Conservation (phyloP, 306 rosid species). For the Dryas alaskensis region DNA sequence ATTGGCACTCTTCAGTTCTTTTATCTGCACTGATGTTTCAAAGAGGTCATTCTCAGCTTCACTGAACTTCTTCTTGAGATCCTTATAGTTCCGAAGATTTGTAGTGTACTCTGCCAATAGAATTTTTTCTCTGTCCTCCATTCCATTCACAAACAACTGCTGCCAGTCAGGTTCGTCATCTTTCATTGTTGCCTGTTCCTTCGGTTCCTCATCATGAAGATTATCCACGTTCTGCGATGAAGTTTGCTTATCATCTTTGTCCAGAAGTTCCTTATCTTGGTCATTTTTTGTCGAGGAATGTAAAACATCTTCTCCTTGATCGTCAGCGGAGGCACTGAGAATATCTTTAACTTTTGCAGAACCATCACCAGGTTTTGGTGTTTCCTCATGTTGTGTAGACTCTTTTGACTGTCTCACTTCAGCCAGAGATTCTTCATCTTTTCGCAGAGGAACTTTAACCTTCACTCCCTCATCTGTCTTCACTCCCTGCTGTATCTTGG, state of each 20-base stretch:
- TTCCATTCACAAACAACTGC: conserved; percentile 58
- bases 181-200: conserved; percentile 21
- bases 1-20: conserved; percentile 57
- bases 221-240: conserved; percentile 25
- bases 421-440: conserved; percentile 24
- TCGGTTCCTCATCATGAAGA: conserved; percentile 26
- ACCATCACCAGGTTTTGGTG: conserved; percentile 6
- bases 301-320: conserved; percentile 8
- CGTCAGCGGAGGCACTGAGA: neutral
- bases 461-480: conserved; percentile 26
- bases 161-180: conserved; percentile 84
- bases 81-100: conserved; percentile 82
- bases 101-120: conserved; percentile 72
- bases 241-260: conserved; percentile 25
- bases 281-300: conserved; percentile 11
- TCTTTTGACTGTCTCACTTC: conserved; percentile 16
- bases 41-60: conserved; percentile 55
- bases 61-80: conserved; percentile 59
- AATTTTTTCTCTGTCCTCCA: conserved; percentile 63
- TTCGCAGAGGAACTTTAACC: conserved; percentile 22
- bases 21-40: conserved; percentile 52
- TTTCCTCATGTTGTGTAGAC: conserved; percentile 17
- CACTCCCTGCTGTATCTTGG: conserved; percentile 18
- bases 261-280: conserved; percentile 24
- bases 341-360: neutral